These are phyloP conservation scores for Aspergillus sergii DNA, from an alignment of 2,329 filamentous ascomycete species.

Conservation along the genomic window DNA sequence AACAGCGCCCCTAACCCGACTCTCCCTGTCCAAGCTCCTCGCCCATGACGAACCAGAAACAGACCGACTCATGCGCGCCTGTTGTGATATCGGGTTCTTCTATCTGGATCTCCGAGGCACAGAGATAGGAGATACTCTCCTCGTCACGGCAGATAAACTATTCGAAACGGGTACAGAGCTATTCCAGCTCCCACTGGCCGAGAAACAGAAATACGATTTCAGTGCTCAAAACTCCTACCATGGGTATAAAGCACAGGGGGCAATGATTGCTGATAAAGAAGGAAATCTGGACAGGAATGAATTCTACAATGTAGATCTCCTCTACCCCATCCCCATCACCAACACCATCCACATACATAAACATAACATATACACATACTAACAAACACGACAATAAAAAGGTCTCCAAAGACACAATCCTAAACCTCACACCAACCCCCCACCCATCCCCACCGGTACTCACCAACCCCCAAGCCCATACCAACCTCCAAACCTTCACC, in stretches of 20 bases:
- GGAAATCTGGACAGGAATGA: conserved; percentile 57
- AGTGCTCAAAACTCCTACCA: conserved; percentile 54
- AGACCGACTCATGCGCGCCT: conserved; percentile 41
- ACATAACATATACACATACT: too few species aligned
- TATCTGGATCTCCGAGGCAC: conserved; percentile 54
- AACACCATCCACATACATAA: neutral
- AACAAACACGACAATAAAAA: conserved; percentile 10
- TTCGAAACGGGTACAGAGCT: conserved; percentile 51
- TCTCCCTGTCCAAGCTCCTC: conserved; percentile 44
- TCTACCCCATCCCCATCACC: neutral
- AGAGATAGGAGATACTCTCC: conserved; percentile 41
- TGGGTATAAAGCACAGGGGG: conserved; percentile 56
- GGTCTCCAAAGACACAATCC: conserved; percentile 57
- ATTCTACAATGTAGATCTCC: conserved; percentile 55
- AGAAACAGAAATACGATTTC: conserved; percentile 60
- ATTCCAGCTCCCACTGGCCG: conserved; percentile 52
- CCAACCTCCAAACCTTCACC: conserved; percentile 49
- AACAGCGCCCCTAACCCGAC: conserved; percentile 47
- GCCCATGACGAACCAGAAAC: conserved; percentile 38
- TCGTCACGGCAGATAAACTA: conserved; percentile 48
- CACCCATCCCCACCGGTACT: conserved; percentile 50
- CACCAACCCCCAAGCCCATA: conserved; percentile 29
- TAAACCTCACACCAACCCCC: conserved; percentile 38
- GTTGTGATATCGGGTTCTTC: conserved; percentile 59
- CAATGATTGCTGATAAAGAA: conserved; percentile 48